Base-by-base conservation (phyloP, 768 basidiomycete species). In the Ephemerocybe angulata region DNA sequence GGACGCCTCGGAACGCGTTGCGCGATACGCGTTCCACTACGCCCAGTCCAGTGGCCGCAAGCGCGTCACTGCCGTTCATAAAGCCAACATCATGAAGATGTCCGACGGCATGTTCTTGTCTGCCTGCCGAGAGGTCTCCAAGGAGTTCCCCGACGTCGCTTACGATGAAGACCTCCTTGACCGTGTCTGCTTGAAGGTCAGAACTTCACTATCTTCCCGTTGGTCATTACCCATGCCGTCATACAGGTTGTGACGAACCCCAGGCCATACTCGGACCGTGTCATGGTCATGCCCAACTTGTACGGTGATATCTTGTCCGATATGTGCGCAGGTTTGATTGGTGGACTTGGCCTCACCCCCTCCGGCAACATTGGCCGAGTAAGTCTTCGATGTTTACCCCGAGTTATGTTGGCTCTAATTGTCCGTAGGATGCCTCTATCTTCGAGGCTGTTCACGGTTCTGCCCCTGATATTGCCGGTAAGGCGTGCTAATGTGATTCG, bases 31-130 rank as follows among this genome's bases (percentile, higher is more conserved):
- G 5, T 99, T 99, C 83, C 83, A 97, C 73, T 97, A 98, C 64
- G 97, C 97, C n/a, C 84, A 88, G 62, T 79, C 86, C 53, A 86
- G 83, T 65, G 91, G 90, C 58, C 77, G 97, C 59, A 88, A 87
- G 70, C 86, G 90, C 62, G 97, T 99, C 58, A 98, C 96, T 24
- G 97, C 97, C 38, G 97, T 99, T 25, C 97, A 99, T 80, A 99
- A 99, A 76, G 97, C 97, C 22, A 97, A 96, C 69, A 98, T 99
- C 79, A 98, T 98, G 94, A 98, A 98, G 87, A 93, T 98, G 90
- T 98, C 96, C 19, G 97, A 99, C 70, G 97, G 97, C 58, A 97
- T 98, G 94, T 99, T 99, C 82, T 77, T 99, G 72, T 89, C 92
- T 37, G 97, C 97, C 22, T 98, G 97, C 73, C 87, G 97, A 53